phyloP scores from a whole-genome alignment of 2,329 filamentous ascomycete species.

The Cadophora sp. region DNA sequence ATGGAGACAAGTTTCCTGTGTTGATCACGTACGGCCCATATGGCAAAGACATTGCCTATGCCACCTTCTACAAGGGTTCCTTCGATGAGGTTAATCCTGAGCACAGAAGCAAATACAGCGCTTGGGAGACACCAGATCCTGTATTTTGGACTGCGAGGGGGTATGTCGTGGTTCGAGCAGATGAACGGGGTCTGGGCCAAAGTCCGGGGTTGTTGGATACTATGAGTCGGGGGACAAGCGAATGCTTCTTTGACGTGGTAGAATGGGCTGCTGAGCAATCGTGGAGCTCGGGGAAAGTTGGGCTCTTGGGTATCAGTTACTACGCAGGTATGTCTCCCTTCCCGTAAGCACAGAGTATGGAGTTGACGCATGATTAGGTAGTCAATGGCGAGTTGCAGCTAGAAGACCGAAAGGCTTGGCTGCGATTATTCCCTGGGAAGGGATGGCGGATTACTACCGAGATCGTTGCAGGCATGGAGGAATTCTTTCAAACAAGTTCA shows the following conservation, averaged over 20 bases:
- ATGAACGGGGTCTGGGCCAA: neutral
- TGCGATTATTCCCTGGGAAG: neutral
- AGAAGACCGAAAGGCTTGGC: neutral
- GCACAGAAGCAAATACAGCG: neutral
- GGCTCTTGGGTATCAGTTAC: neutral
- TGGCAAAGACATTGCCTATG: neutral
- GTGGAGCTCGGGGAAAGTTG: neutral
- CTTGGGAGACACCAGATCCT: neutral
- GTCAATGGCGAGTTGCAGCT: neutral
- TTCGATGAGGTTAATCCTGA: neutral
- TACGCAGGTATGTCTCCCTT: neutral
- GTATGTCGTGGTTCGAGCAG: neutral
- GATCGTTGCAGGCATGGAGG: conserved; percentile 67
- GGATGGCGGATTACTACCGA: conserved; percentile 36
- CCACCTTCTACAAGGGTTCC: neutral
- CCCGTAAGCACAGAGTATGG: neutral
- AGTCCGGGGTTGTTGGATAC: neutral
- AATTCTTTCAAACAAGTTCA: conserved; percentile 64
- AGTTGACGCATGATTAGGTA: neutral
- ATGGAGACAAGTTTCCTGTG: conserved; percentile 58
- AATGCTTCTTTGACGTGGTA: neutral
- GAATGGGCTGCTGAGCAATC: neutral
- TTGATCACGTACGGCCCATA: conserved; percentile 64
- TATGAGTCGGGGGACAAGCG: neutral
- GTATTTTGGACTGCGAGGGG: neutral